phyloP scores from a whole-genome alignment of 768 basidiomycete genomes.

The Lyophyllum decastes region DNA sequence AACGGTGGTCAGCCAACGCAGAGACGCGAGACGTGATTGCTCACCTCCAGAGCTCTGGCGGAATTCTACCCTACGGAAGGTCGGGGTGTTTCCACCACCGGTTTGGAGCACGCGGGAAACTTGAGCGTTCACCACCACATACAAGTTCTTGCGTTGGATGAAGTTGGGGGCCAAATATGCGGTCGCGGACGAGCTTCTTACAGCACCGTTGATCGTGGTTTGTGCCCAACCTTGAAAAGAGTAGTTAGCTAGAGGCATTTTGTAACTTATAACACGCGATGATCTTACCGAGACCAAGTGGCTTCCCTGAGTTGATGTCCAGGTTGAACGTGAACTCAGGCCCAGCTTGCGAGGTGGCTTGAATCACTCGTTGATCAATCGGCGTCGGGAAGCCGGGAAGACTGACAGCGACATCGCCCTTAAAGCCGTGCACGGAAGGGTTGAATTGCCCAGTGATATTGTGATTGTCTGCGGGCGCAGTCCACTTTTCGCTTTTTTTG shows the following conservation, averaged over 20 bases:
- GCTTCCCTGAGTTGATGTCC: slow-evolving; percentile 24
- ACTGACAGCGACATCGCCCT: background rate
- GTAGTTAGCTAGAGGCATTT: background rate
- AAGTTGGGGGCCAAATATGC: slow-evolving; percentile 23
- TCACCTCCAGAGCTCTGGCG: slow-evolving; percentile 10
- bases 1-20: background rate
- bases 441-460: slow-evolving; percentile 30
- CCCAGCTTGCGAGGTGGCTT: background rate
- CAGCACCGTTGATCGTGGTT: slow-evolving; percentile 19
- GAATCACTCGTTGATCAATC: background rate
- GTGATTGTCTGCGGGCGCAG: slow-evolving; percentile 26
- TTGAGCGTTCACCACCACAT: slow-evolving; percentile 24
- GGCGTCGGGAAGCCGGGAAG: background rate
- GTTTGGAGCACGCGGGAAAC: slow-evolving; percentile 26
- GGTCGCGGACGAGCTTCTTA: slow-evolving; percentile 26
- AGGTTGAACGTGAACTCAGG: slow-evolving; percentile 11
- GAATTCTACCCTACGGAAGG: slow-evolving; percentile 21
- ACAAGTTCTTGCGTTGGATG: slow-evolving; percentile 22
- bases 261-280: background rate
- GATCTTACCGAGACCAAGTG: slow-evolving; percentile 20
- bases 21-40: background rate
- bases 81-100: background rate
- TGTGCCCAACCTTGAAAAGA: slow-evolving; percentile 21
- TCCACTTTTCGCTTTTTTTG: slow-evolving; percentile 28
- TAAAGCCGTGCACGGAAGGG: slow-evolving; percentile 24